Evolutionary conservation across 164 flowering plant species (phyloP).

Genomic region (Protea cynaroides): DNA sequence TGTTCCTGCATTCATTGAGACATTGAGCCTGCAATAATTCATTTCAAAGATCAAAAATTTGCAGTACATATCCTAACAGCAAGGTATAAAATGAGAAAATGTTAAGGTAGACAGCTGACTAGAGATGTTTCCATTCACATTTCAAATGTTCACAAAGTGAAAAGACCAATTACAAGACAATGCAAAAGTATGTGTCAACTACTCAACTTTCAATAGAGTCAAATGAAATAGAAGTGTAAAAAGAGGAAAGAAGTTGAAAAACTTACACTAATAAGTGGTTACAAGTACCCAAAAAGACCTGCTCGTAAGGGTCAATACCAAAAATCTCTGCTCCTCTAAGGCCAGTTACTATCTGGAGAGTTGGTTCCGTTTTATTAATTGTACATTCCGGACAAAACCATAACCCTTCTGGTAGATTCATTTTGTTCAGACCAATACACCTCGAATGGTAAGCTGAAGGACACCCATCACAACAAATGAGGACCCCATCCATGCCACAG

Average conservation of each 20-base stretch:
- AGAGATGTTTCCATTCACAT: too few relatives aligned
- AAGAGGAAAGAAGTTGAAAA: conserved; percentile 8
- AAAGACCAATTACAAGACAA: too few relatives aligned
- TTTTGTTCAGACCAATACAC: conserved; percentile 78
- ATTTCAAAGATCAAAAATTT: conserved; percentile 6
- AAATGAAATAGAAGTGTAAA: neutral
- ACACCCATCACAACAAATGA: conserved; percentile 98
- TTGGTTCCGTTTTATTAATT: conserved; percentile 43
- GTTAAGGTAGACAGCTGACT: neutral
- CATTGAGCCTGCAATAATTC: conserved; percentile 52
- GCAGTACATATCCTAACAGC: neutral
- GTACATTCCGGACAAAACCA: conserved; percentile 97
- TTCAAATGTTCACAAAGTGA: too few relatives aligned
- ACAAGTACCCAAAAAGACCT: conserved; percentile 76
- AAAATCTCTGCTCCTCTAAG: conserved; percentile 73
- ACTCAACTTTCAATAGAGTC: neutral
- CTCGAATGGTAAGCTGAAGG: conserved; percentile 94
- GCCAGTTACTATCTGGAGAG: conserved; percentile 38
- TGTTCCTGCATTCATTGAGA: conserved; percentile 29
- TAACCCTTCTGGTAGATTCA: conserved; percentile 63
- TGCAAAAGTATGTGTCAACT: too few relatives aligned
- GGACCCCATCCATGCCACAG: conserved; percentile 96
- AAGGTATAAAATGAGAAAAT: neutral
- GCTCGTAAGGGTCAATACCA: conserved; percentile 71
- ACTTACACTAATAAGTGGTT: conserved; percentile 92